phyloP scores from a whole-genome alignment of 139 green algal species.

The Zygnema circumcarinatum region DNA sequence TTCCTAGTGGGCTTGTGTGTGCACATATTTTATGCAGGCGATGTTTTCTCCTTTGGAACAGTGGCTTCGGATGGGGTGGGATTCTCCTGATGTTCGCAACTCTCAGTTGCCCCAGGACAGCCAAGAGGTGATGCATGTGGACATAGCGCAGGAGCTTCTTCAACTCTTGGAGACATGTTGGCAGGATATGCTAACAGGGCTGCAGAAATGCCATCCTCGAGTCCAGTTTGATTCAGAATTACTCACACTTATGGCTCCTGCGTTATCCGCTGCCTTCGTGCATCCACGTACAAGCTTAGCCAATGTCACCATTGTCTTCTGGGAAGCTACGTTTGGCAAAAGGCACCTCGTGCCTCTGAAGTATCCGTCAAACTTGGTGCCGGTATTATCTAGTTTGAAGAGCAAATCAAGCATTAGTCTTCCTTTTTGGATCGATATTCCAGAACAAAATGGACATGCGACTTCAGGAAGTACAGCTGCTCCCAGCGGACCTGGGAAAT shows the following conservation, averaged over 20 bases:
- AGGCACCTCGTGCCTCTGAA: background rate
- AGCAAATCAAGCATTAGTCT: background rate
- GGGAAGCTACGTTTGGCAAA: conserved; percentile 5
- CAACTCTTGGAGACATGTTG: background rate
- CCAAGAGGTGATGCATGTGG: background rate
- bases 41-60: background rate
- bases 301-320: background rate
- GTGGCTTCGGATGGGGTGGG: background rate
- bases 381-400: background rate
- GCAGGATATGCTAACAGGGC: background rate
- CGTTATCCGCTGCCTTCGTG: background rate
- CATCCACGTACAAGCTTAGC: background rate
- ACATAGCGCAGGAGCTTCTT: background rate
- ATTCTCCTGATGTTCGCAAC: background rate
- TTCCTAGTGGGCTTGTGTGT: no score
- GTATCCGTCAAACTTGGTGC: background rate
- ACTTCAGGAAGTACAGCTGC: no score
- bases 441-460: background rate
- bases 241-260: background rate
- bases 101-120: background rate
- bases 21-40: background rate
- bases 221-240: conserved; percentile 3
- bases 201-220: conserved; percentile 7
- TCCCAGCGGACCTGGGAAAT: no score
- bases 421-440: background rate